Base-by-base conservation (phyloP, 768 basidiomycete species). In the Mycena albidolilacea region DNA sequence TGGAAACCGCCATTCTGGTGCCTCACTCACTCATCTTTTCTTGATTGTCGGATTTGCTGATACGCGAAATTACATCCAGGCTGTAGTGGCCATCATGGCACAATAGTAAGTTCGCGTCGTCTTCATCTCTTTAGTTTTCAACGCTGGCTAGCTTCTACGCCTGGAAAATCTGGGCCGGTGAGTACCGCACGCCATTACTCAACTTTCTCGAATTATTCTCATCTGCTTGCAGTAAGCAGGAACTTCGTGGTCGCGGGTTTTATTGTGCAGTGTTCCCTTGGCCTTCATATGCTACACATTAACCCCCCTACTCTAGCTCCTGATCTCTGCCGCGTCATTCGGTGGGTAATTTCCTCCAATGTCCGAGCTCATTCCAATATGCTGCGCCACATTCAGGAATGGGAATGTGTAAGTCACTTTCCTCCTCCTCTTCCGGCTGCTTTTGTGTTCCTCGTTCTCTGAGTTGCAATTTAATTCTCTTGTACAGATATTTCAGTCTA, bases 101-200 rank as follows among this genome's bases (percentile, higher is more conserved):
- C 62, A 43, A 43, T 43, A 43, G 41, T 43, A 43, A 9, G 41
- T 43, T 43, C 41, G 41, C 41, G 41, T 43, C 41, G 3, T 43
- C 41, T 43, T 43, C 12, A 43, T 14, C 41, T 14, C 12, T 14
- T 43, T 43, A 14, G 12, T 43, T 14, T 10, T 43, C 41, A 14
- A 43, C 12, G 41, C 41, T 43, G 8, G 41, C 35, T 63, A 63
- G 44, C 44, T 63, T 63, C 62, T 63, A 63, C 44, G 62, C 41
- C 35, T 63, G 62, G 62, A 43, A 63, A 48, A 63, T 63, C n/a
- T 63, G 62, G 62, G 15, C 41, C 43, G 62, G 62, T 63, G 62
- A 41, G 62, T 63, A n/a, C 41, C 41, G 41, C 41, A 43, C 41
- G 41, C 41, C 12, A 43, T 63, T 41, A 23, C 30, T 63, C 12